A percentile compares a stretch with the other conserved stretches of the same genome.
Evolutionary conservation across 2,329 filamentous ascomycete species (phyloP).

Genomic region (Ophiostoma populinum): DNA sequence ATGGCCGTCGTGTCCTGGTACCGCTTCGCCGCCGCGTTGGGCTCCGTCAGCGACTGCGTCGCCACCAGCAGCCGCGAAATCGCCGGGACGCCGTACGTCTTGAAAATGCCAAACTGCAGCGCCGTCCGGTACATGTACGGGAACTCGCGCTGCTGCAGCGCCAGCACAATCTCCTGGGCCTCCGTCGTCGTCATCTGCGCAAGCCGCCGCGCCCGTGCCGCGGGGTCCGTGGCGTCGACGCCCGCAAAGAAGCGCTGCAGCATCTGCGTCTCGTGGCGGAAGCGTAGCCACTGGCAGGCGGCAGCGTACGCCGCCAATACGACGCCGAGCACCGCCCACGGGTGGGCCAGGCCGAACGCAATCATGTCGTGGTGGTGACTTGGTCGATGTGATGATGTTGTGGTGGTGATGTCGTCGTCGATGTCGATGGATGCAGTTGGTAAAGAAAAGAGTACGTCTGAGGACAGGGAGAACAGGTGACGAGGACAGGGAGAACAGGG

Average conservation of each 20-base stretch:
- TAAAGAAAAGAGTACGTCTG: too few relatives aligned
- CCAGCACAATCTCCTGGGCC: conserved; percentile 26
- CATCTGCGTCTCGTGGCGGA: conserved; percentile 17
- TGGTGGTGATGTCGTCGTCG: too few relatives aligned
- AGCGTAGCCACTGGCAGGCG: conserved; percentile 22
- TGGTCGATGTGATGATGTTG: neutral
- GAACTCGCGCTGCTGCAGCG: conserved; percentile 19
- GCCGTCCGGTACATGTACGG: conserved; percentile 21
- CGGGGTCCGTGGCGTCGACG: conserved; percentile 15
- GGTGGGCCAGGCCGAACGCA: too few relatives aligned
- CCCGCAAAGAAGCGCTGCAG: conserved; percentile 11
- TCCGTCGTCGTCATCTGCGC: conserved; percentile 24
- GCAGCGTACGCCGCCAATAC: conserved; percentile 16
- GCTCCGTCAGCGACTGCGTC: conserved; percentile 20
- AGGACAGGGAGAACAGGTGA: too few relatives aligned
- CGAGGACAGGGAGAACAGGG: too few relatives aligned
- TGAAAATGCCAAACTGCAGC: conserved; percentile 24
- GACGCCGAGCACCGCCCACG: neutral
- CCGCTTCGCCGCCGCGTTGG: conserved; percentile 19
- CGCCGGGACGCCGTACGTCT: conserved; percentile 24
- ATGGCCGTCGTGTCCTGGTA: conserved; percentile 22
- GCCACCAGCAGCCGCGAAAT: conserved; percentile 21
- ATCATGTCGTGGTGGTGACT: neutral
- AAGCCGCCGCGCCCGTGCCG: conserved; percentile 16
- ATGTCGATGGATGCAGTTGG: too few relatives aligned